phyloP scores from a whole-genome alignment of 1,139 yeast genomes.

The Zygoascus sp. region DNA sequence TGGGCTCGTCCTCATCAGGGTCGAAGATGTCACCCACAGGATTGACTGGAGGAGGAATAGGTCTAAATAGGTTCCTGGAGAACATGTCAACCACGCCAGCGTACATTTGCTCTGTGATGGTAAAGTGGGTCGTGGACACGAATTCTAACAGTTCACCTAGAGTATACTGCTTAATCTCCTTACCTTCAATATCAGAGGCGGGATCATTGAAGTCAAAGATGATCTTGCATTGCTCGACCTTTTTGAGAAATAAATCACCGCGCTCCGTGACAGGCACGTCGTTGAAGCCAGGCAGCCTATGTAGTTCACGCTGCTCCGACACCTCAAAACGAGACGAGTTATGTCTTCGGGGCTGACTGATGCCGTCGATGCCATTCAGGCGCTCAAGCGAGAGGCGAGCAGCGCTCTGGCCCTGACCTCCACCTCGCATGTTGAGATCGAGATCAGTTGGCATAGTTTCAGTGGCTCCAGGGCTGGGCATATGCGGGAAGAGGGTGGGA shows the following conservation, averaged over 20 bases:
- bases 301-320: constrained; percentile 63
- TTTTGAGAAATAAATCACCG: constrained; percentile 73
- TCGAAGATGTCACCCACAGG: constrained; percentile 95
- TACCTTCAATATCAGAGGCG: constrained; percentile 84
- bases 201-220: constrained; percentile 95
- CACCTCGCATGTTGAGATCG: constrained; percentile 21
- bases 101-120: constrained; percentile 88
- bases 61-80: constrained; percentile 81
- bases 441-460: constrained; percentile 39
- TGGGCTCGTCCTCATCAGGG: constrained; percentile 99
- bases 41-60: constrained; percentile 97
- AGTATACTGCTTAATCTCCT: constrained; percentile 82
- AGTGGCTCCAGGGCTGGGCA: constrained; percentile 36
- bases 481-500: constrained; percentile 21
- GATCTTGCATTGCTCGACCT: constrained; percentile 90
- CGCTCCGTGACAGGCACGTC: constrained; percentile 88
- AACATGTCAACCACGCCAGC: constrained; percentile 87
- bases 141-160: constrained; percentile 86
- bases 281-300: constrained; percentile 80
- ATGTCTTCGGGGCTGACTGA: constrained; percentile 83
- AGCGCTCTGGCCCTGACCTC: constrained; percentile 19
- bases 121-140: constrained; percentile 68
- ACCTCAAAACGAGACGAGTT: constrained; percentile 90
- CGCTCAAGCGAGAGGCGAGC: constrained; percentile 34
- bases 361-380: constrained; percentile 50